These are phyloP conservation scores for Parastagonospora avenae DNA, from an alignment of 2,329 filamentous ascomycete species.

Conservation along the genomic window DNA sequence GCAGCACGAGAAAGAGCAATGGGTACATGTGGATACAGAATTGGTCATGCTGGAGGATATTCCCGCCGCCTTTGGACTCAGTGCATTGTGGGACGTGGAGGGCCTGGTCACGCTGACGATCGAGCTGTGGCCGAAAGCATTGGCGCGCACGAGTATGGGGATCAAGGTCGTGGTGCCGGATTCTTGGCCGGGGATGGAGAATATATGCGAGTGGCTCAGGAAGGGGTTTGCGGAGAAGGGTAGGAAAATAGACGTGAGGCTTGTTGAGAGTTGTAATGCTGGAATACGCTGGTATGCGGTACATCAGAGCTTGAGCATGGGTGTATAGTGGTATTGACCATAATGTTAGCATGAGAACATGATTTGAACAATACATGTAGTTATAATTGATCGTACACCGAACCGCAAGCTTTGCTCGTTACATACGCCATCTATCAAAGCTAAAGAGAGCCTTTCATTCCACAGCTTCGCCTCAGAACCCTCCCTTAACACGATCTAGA, in stretches of 20 bases:
- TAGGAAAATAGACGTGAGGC: background rate
- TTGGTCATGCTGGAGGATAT: background rate
- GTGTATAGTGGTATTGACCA: too few relatives aligned
- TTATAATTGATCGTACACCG: too few relatives aligned
- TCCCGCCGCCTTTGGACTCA: background rate
- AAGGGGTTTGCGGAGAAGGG: slow-evolving; percentile 3
- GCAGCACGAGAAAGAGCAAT: background rate
- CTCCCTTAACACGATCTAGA: too few relatives aligned
- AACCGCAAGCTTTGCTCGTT: too few relatives aligned
- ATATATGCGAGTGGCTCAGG: slow-evolving; percentile 3
- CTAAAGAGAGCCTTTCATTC: too few relatives aligned
- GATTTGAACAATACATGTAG: too few relatives aligned
- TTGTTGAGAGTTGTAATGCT: slow-evolving; percentile 1
- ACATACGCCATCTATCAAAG: too few relatives aligned
- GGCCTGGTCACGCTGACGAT: slow-evolving; percentile 2
- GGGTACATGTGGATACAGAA: too few relatives aligned
- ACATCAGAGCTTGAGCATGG: too few relatives aligned
- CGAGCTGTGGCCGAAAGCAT: slow-evolving; percentile 7
- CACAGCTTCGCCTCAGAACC: too few relatives aligned
- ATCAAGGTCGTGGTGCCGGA: slow-evolving; percentile 1
- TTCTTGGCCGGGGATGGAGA: slow-evolving; percentile 2
- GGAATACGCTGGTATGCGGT: slow-evolving; percentile 1
- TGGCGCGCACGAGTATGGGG: background rate
- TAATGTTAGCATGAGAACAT: too few relatives aligned
- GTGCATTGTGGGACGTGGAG: background rate